Evolutionary conservation across 1,284 basidiomycete species (phyloP), one percentile per base, ranked within the genome.

Genomic region (Bjerkandera adusta): DNA sequence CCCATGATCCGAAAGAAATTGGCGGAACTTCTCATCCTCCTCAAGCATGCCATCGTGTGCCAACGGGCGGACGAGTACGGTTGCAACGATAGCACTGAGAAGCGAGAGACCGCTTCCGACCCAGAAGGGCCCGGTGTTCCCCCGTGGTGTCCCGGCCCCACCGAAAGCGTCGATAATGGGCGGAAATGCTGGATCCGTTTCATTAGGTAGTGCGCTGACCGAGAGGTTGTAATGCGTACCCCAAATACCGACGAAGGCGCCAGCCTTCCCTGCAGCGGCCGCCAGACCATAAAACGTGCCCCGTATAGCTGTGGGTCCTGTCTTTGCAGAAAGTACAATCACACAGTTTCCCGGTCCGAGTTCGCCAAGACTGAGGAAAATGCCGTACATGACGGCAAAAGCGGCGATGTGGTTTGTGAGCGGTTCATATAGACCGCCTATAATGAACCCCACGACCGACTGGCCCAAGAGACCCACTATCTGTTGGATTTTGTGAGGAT

Each of bases 191-290:
- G 27, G n/a, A n/a, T n/a, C n/a, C n/a, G n/a, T n/a, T n/a, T n/a
- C n/a, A n/a, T 38, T 36, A 5, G 25, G 27, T 6, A 36, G 18
- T 33, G 18, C 25, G 33, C 5, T 13, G 13, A 48, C n/a, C 12
- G 24, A 26, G 26, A 6, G 25, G 20, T n/a, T 12, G n/a, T n/a
- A n/a, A n/a, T 15, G 69, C 77, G 21, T 63, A 80, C 79, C 75
- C 81, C 83, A 91, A 38, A 83, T 88, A 30, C 91, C 89, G 47
- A 85, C 79, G 64, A 94, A 93, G 4, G 92, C 92, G 22, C 90
- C 90, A 35, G 91, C 61, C 67, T 97, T 97, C n/a, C 94, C 95
- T 29, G 91, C 64, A 3, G 92, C 94, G 36, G 94, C 94, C 3
- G 90, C 91, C 36, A 82, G 59, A 24, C 89, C 90, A 61, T 93